Evolutionary conservation across 129 eudicot species (phyloP), one percentile per base, ranked within the genome.

Genomic region (Lonicera japonica): DNA sequence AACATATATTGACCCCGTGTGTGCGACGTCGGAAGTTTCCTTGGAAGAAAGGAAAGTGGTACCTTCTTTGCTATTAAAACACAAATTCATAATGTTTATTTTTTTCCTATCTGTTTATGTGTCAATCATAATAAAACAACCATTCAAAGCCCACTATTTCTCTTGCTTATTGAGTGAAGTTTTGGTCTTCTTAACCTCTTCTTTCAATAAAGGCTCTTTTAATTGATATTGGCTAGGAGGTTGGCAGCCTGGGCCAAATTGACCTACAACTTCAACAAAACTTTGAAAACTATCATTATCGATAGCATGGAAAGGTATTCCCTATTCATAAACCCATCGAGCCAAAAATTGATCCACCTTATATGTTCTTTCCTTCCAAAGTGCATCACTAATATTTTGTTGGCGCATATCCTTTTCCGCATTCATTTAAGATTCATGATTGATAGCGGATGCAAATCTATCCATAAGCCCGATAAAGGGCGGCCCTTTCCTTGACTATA

Each of bases 61-160:
- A 6, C 65, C 65, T 2, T 11, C 15, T 21, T 15, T 68, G 5
- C 65, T 23, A 23, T 58, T 68, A 10, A 68, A 58, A 47, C 66
- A 58, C 6, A 68, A 18, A 25, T 68, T 68, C 73, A 68, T 68
- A 4, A 68, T 68, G 36, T 58, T 68, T 41, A 58, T 58, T 47
- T 48, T 24, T 38, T 69, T 69, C 25, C 60, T 11, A 21, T 25
- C 21, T 13, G 43, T 14, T 60, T 67, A 69, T 11, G 60, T 25
- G 50, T 69, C 55, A 6, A 25, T 60, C 74, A 70, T 60, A 4
- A 70, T 55, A 4, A 61, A 51, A 52, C 74, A 52, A 12, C 45
- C 67, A 15, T 11, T 70, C 24, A 6, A 10, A 9, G 60, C 43
- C 74, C 56, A 70, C 34, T 70, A 61, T 51, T 70, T 61, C 51